A percentile compares a stretch with the other conserved stretches of the same genome.
Conservation (phyloP, 257 asterid genomes). For the Agastache rugosa region DNA sequence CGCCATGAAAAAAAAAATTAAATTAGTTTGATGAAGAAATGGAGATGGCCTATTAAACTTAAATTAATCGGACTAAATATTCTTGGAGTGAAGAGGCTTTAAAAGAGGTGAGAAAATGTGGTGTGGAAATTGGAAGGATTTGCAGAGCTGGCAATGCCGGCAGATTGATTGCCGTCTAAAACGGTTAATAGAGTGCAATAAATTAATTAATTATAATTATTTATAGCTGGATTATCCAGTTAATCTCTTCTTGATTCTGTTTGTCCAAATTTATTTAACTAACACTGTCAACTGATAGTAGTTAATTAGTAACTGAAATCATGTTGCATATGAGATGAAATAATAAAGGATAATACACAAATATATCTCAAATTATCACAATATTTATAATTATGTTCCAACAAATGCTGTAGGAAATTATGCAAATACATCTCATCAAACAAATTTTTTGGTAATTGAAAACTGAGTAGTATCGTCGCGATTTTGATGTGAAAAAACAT, state of each 20-base stretch:
- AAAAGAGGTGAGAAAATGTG: constrained; percentile 38
- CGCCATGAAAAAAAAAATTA: constrained; percentile 51
- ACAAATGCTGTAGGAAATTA: too few species aligned
- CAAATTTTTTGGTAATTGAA: too few species aligned
- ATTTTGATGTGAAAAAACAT: too few species aligned
- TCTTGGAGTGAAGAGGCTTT: constrained; percentile 47
- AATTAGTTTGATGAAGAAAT: not conserved
- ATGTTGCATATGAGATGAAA: not conserved
- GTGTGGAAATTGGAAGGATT: constrained; percentile 23
- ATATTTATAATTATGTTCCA: too few species aligned
- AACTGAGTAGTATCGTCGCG: too few species aligned
- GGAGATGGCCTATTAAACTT: constrained; percentile 2
- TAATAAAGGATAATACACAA: not conserved
- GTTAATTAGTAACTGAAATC: not conserved
- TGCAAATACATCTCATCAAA: too few species aligned
- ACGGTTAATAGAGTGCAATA: constrained; percentile 37
- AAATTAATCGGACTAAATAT: constrained; percentile 54
- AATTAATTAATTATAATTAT: not conserved
- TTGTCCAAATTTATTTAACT: not conserved
- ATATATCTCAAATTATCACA: too few species aligned
- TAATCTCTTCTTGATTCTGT: not conserved
- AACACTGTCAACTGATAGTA: not conserved
- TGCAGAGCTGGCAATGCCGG: constrained; percentile 73
- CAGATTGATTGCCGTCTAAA: constrained; percentile 60
- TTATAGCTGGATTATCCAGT: constrained; percentile 3